Evolutionary conservation across 495 filamentous ascomycete species (phyloP), one percentile per base, ranked within the genome.

Genomic region (Hyaloscypha bicolor): DNA sequence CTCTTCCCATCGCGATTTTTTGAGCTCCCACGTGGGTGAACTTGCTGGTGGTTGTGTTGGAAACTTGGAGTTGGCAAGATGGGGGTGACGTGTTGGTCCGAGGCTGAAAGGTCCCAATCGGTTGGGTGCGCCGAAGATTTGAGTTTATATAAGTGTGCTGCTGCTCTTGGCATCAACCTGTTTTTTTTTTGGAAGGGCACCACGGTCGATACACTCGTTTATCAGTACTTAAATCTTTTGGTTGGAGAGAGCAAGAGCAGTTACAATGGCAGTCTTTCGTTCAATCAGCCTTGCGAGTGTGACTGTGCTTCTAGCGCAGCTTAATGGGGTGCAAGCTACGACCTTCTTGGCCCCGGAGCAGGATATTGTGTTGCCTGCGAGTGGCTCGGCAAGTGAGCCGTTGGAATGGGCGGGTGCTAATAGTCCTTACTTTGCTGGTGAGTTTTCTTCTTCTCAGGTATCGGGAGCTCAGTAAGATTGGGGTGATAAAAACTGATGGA

Each of bases 381-480:
- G 73, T 63, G 62, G 70, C n/a, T 72, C 61, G 55, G 77, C 73
- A 32, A 72, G 59, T 30, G 71, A 82, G 56, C 79, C 80, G 45
- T 72, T 85, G 60, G 69, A 79, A 39, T 82, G 80, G 75, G 61
- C 83, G 19, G 85, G 84, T 16, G 85, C 79, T 32, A 88, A 86
- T 68, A 77, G 81, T 52, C 85, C 83, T 8, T 87, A 80, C 72
- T 83, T 81, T 69, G 76, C 80, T 45, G 85, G 83, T 76, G 69
- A 48, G 70, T 30, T 8, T 22, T 62, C 12, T 31, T 42, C n/a
- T 16, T 37, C 35, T 12, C 35, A 37, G 6, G 25, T 2, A 25
- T 25, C 25, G 25, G 25, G 30, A 48, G 30, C 25, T 52, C 6
- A 29, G 35, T 12, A 6, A 9, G 19, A 57, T 30, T 22, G 21